Evolutionary conservation across 768 basidiomycete genomes (phyloP).

Genomic region (Tulasnella sp.): DNA sequence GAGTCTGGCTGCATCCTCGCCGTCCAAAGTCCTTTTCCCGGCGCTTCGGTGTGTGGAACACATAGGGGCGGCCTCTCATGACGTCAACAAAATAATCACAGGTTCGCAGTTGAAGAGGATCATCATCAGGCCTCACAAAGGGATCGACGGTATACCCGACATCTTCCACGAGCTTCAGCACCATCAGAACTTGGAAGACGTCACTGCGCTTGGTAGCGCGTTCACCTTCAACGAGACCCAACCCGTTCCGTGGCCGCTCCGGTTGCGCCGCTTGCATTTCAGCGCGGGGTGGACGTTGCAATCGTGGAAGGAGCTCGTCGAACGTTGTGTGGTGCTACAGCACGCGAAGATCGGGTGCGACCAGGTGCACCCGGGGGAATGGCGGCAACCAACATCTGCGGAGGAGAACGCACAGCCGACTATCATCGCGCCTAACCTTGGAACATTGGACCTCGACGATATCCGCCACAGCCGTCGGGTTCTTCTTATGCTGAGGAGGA

Average conservation of each 20-base stretch:
- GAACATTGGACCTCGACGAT: neutral
- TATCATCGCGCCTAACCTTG: neutral
- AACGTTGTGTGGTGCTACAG: neutral
- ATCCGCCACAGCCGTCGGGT: neutral
- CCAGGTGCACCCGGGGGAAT: too few relatives aligned
- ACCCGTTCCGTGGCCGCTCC: neutral
- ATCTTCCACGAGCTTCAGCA: neutral
- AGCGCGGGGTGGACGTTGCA: neutral
- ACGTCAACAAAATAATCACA: neutral
- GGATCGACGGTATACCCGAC: too few relatives aligned
- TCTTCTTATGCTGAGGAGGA: neutral
- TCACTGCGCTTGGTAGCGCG: neutral
- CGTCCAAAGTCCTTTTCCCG: neutral
- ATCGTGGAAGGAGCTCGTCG: neutral
- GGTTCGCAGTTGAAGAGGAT: neutral
- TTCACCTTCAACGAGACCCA: too few relatives aligned
- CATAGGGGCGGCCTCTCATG: neutral
- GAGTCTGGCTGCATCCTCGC: neutral
- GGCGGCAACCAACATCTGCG: too few relatives aligned
- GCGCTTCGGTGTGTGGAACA: neutral
- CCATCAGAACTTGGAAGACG: neutral
- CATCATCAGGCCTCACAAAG: neutral
- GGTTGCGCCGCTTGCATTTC: neutral
- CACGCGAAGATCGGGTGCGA: neutral
- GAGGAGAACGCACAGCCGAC: neutral